Percentiles rank a stretch among this genome's conserved stretches.
Evolutionary conservation across 768 basidiomycete species (phyloP).

Genomic region (Ramaria rubella): DNA sequence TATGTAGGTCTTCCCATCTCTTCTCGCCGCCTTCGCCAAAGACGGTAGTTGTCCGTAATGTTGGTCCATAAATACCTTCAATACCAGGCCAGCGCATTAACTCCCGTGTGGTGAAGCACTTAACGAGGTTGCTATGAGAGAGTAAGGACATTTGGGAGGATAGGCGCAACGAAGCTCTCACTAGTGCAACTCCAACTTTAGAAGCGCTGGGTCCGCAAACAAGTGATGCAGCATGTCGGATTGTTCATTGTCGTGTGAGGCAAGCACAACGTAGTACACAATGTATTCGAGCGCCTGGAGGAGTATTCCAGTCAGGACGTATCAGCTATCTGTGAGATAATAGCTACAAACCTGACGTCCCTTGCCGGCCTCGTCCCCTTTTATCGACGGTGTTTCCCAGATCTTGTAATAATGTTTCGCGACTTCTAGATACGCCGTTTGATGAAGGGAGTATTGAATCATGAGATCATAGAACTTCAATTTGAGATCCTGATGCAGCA

Average conservation of each 20-base stretch:
- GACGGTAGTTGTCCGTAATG: slow-evolving; percentile 71
- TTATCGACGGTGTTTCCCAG: slow-evolving; percentile 95
- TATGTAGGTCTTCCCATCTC: slow-evolving; percentile 93
- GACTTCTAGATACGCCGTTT: slow-evolving; percentile 82
- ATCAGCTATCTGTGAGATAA: slow-evolving; percentile 1
- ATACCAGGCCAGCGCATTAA: slow-evolving; percentile 98
- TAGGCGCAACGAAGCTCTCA: slow-evolving; percentile 30
- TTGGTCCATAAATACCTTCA: slow-evolving; percentile 78
- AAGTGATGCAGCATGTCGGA: slow-evolving; percentile 93
- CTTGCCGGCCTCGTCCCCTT: slow-evolving; percentile 64
- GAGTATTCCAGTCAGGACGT: slow-evolving; percentile 7
- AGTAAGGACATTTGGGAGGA: slow-evolving; percentile 2
- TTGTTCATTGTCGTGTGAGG: slow-evolving; percentile 94
- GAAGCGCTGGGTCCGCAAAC: slow-evolving; percentile 67
- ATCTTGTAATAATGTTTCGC: slow-evolving; percentile 95
- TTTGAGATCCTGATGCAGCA: slow-evolving; percentile 73
- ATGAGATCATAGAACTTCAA: slow-evolving; percentile 94
- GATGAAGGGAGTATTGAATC: slow-evolving; percentile 88
- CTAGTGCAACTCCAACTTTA: slow-evolving; percentile 81
- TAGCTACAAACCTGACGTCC: slow-evolving; percentile 50
- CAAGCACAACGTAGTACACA: slow-evolving; percentile 88
- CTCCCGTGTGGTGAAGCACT: slow-evolving; percentile 89
- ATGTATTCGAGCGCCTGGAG: slow-evolving; percentile 86
- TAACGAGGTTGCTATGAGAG: slow-evolving; percentile 74
- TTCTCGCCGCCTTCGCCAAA: slow-evolving; percentile 56